phyloP scores from a whole-genome alignment of 192 early-diverging fungal genomes.

The Gamsiella multidivaricata region DNA sequence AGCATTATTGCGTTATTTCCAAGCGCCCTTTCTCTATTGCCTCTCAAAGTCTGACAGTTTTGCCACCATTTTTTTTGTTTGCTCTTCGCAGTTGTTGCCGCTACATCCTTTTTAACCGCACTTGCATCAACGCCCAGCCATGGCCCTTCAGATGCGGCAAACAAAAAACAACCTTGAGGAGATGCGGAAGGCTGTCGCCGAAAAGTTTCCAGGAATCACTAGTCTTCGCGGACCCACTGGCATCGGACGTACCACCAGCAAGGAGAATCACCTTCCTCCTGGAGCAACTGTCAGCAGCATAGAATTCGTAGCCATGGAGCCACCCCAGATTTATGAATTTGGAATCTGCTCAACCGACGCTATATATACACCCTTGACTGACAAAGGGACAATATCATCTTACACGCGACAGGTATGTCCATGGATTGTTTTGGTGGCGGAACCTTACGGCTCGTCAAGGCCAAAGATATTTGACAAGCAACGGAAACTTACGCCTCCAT shows the following conservation, averaged over 20 bases:
- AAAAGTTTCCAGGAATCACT: constrained; percentile 37
- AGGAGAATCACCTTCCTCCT: constrained; percentile 31
- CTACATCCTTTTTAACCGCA: background rate
- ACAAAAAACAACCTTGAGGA: constrained; percentile 44
- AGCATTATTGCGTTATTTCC: too few species aligned
- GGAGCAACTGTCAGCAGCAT: background rate
- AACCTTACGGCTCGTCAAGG: too few species aligned
- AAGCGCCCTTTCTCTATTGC: background rate
- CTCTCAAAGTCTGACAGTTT: background rate
- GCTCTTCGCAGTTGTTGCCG: background rate
- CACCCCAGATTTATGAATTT: constrained; percentile 25
- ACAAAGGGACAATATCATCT: background rate
- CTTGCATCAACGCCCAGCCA: background rate
- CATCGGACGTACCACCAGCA: background rate
- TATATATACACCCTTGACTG: constrained; percentile 6
- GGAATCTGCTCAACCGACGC: constrained; percentile 19
- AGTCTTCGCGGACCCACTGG: constrained; percentile 5
- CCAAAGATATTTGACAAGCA: too few species aligned
- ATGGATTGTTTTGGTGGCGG: too few species aligned
- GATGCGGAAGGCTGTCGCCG: constrained; percentile 29
- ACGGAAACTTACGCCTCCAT: too few species aligned
- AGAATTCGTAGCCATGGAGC: constrained; percentile 30
- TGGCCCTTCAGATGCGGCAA: constrained; percentile 19
- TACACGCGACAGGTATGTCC: constrained; percentile 24
- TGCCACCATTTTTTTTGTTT: constrained; percentile 6